Percentiles rank a stretch among this genome's conserved stretches.
These are phyloP conservation scores for Neonectria punicea DNA, from an alignment of 2,329 filamentous ascomycete genomes.

Conservation along the genomic window DNA sequence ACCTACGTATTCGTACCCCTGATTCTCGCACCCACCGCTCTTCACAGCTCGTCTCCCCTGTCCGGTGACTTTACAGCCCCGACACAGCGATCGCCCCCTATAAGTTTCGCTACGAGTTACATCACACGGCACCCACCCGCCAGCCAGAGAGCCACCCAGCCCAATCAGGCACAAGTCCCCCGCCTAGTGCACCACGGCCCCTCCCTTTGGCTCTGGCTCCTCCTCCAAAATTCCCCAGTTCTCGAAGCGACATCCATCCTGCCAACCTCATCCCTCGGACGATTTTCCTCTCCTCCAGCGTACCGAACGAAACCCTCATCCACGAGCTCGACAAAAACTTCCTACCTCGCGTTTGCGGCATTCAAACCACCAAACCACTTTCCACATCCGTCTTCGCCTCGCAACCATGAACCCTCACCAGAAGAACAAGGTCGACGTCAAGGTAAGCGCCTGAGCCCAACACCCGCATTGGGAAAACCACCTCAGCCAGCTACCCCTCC, in stretches of 20 bases:
- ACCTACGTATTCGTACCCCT: not conserved
- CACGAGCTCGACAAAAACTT: not conserved
- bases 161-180: conserved; percentile 42
- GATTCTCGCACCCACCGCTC: not conserved
- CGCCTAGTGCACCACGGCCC: conserved; percentile 33
- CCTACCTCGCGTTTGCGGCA: not conserved
- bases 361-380: conserved; percentile 5
- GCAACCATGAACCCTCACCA: conserved; percentile 88
- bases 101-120: conserved; percentile 32
- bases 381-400: not conserved
- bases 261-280: conserved; percentile 33
- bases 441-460: conserved; percentile 68
- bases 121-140: conserved; percentile 30
- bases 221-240: conserved; percentile 37
- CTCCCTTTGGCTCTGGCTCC: conserved; percentile 24
- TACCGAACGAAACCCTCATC: not conserved
- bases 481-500: conserved; percentile 29
- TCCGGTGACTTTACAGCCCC: conserved; percentile 29
- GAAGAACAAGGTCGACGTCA: conserved; percentile 98
- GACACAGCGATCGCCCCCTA: conserved; percentile 21
- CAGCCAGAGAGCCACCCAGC: conserved; percentile 23
- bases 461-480: conserved; percentile 27
- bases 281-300: conserved; percentile 10
- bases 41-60: not conserved
- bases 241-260: conserved; percentile 24